Evolutionary conservation across 1,284 basidiomycete species (phyloP).

Genomic region (Cryptococcus wingfieldii): DNA sequence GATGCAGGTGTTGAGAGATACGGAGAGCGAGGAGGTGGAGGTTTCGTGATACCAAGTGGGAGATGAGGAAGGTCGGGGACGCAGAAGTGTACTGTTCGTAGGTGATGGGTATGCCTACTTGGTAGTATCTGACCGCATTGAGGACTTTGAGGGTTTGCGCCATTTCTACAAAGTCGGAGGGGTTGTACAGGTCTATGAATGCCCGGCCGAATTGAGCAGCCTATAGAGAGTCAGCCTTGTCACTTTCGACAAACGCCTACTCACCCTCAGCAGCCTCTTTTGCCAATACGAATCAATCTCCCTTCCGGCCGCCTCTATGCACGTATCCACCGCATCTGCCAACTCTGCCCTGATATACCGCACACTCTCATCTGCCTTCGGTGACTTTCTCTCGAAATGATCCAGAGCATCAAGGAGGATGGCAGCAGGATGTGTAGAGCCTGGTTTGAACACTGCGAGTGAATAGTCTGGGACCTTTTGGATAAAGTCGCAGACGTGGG

Average conservation of each 20-base stretch:
- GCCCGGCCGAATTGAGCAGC: conserved; percentile 93
- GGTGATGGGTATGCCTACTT: conserved; percentile 89
- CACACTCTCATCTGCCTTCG: conserved; percentile 90
- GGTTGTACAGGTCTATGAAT: conserved; percentile 88
- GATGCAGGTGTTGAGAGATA: conserved; percentile 76
- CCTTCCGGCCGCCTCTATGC: conserved; percentile 86
- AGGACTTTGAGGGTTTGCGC: conserved; percentile 90
- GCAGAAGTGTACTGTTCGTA: conserved; percentile 81
- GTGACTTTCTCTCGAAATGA: conserved; percentile 73
- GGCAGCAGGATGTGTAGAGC: conserved; percentile 84
- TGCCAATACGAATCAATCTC: conserved; percentile 93
- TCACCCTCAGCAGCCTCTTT: conserved; percentile 72
- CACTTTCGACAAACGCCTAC: conserved; percentile 28
- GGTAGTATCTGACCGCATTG: conserved; percentile 84
- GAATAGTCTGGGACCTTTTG: conserved; percentile 88
- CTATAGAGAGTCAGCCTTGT: conserved; percentile 48
- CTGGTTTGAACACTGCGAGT: conserved; percentile 80
- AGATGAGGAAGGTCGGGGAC: conserved; percentile 72
- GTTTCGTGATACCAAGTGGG: conserved; percentile 78
- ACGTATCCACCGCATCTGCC: conserved; percentile 81
- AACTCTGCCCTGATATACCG: conserved; percentile 82
- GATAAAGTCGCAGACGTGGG: conserved; percentile 78
- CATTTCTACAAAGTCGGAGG: conserved; percentile 84
- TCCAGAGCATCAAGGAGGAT: conserved; percentile 91
- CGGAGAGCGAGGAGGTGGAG: conserved; percentile 87